A percentile compares a stretch with the other conserved stretches of the same genome.
Conservation (phyloP, 768 basidiomycete genomes). For the Gymnopilus junonius region DNA sequence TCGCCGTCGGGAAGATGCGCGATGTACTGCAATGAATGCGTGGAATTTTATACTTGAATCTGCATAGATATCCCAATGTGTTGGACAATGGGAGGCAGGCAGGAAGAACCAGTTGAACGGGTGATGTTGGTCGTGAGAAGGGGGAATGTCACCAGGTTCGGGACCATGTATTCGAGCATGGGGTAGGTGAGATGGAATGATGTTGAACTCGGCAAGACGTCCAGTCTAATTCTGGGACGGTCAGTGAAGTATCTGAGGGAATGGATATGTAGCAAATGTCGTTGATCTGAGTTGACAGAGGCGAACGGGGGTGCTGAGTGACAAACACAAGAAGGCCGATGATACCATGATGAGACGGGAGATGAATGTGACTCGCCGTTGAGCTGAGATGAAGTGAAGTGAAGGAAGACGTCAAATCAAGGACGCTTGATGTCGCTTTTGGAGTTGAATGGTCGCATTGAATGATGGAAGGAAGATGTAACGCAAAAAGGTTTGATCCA, state of each 20-base stretch:
- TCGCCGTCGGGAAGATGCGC: conserved; percentile 1
- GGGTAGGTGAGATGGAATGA: not conserved
- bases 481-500: not conserved
- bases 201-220: not conserved
- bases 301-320: not conserved
- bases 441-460: not conserved
- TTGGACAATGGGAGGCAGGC: not conserved
- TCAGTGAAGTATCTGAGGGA: not conserved
- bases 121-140: not conserved
- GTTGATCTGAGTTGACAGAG: not conserved
- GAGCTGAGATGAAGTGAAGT: not conserved
- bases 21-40: not conserved
- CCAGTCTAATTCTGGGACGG: not conserved
- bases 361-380: not conserved
- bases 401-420: not conserved
- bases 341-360: not conserved
- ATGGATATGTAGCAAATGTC: not conserved
- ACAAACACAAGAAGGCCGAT: not conserved
- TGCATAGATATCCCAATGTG: not conserved
- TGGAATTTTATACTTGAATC: not conserved
- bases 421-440: not conserved
- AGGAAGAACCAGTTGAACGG: not conserved
- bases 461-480: not conserved
- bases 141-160: not conserved
- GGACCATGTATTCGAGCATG: not conserved